Base-by-base conservation (phyloP, 225 moss, liverwort and hornwort species). In the Asterella californica region DNA sequence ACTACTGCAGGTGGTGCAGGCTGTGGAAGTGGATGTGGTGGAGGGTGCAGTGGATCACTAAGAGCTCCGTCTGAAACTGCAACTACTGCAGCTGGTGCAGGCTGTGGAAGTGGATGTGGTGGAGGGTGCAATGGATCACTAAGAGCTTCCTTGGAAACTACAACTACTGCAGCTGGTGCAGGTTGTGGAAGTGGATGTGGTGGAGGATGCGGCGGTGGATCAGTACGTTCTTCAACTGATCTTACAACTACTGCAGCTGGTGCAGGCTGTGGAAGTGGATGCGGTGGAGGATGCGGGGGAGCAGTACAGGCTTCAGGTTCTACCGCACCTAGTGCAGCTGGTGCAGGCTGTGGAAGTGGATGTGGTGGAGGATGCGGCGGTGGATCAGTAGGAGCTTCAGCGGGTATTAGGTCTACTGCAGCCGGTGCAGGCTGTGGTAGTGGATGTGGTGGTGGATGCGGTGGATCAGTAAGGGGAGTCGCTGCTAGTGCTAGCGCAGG, bases 1-100 rank as follows among this genome's bases (percentile, higher is more conserved):
- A 5, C 32, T 57, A 57, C 17, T 24, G 57, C 57, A 57, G 57
- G 4, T 22, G 69, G 38, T 42, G 69, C 33, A 36, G 69, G 69
- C 38, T 70, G 69, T 42, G 69, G 69, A 0, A 70, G 69, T 70
- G 69, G 38, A 36, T 70, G 72, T 29, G 72, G 72, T 72, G 47
- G 71, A 9, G 71, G 71, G 10, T 71, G 71, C 47, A 46, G 24
- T 45, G 72, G 48, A 45, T 10, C 42, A 0, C 2, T 70, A 12
- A 21, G 22, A 70, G 69, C 21, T 9, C 8, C 68, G 2, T 2
- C 14, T 36, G 2, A 36, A 0, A 30, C 30, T 71, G 17, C 42
- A 22, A 0, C 67, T 34, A 15, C 14, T 45, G 6, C 45, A 25
- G 8, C n/a, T n/a, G 72, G 47, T 72, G 72, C 37, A 49, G 72